Percentiles rank a stretch among this genome's conserved stretches.
Evolutionary conservation across 73 alveolate species (phyloP).

Genomic region (Diophrys sp.): DNA sequence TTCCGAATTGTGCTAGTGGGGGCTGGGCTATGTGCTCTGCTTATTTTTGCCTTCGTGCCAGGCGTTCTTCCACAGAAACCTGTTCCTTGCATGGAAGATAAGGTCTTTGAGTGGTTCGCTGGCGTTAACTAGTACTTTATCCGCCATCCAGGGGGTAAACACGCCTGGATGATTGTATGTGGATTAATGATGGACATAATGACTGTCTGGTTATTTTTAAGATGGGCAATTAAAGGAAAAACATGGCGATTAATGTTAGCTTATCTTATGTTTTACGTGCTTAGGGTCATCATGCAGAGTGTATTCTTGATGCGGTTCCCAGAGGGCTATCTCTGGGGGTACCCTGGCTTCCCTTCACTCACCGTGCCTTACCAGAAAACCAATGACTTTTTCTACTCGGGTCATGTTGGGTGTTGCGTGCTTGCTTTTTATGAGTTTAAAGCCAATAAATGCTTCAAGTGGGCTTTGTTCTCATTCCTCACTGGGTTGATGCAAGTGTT

Average conservation of each 20-base stretch:
- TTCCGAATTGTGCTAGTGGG: conserved; percentile 3
- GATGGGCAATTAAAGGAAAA: conserved; percentile 46
- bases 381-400: conserved; percentile 89
- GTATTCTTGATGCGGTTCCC: conserved; percentile 64
- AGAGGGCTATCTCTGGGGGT: conserved; percentile 72
- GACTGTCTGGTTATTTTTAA: conserved; percentile 17
- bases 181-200: conserved; percentile 57
- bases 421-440: conserved; percentile 14
- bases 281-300: conserved; percentile 43
- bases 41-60: conserved; percentile 14
- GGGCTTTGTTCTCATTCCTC: conserved; percentile 26
- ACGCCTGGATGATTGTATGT: conserved; percentile 43
- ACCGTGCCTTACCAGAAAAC: conserved; percentile 81
- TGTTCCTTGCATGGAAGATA: conserved; percentile 8
- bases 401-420: conserved; percentile 78
- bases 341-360: conserved; percentile 85
- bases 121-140: conserved; percentile 31
- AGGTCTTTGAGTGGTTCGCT: conserved; percentile 1
- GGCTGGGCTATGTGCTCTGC: neutral
- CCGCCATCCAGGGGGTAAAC: conserved; percentile 8
- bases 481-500: conserved; percentile 53
- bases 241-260: conserved; percentile 56
- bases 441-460: conserved; percentile 27
- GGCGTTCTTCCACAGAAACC: conserved; percentile 17
- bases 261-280: conserved; percentile 31